Evolutionary conservation across 1,284 basidiomycete species (phyloP).

Genomic region (Tremellales sp.): DNA sequence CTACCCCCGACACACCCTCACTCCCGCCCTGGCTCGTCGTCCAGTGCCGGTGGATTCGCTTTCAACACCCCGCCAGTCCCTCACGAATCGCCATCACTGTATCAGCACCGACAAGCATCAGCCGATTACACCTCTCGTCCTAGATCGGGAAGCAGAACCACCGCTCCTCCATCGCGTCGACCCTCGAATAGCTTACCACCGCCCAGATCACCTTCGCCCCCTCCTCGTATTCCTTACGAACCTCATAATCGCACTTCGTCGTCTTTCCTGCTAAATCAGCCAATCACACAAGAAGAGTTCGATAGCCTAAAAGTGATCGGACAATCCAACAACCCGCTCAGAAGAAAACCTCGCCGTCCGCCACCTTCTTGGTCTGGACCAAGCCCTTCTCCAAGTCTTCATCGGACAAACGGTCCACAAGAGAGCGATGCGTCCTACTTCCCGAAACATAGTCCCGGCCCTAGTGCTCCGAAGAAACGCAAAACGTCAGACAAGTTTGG

Average conservation of each 20-base stretch:
- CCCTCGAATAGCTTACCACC: background rate
- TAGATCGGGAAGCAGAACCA: background rate
- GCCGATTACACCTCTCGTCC: conserved; percentile 6
- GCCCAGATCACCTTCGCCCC: conserved; percentile 21
- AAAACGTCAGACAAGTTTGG: too few species aligned
- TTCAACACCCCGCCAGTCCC: conserved; percentile 16
- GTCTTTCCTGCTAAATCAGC: conserved; percentile 8
- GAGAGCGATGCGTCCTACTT: conserved; percentile 32
- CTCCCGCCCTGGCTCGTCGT: conserved; percentile 31
- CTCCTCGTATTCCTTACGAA: conserved; percentile 21
- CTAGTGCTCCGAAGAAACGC: too few species aligned
- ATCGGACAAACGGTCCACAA: conserved; percentile 7
- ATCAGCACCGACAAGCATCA: conserved; percentile 11
- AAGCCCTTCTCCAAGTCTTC: conserved; percentile 18
- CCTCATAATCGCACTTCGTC: conserved; percentile 23
- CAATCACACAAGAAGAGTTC: conserved; percentile 33
- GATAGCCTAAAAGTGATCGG: conserved; percentile 18
- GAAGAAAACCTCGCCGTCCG: conserved; percentile 15
- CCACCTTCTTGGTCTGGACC: conserved; percentile 39
- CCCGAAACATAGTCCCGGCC: conserved; percentile 8
- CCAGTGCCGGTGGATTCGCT: conserved; percentile 11
- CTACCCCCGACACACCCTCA: conserved; percentile 15
- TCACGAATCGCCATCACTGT: conserved; percentile 10
- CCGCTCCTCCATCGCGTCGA: conserved; percentile 1
- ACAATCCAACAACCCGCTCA: conserved; percentile 32